Evolutionary conservation across 2,329 filamentous ascomycete genomes (phyloP), one percentile per base, ranked within the genome.

Genomic region (Xenoacremonium recifei): DNA sequence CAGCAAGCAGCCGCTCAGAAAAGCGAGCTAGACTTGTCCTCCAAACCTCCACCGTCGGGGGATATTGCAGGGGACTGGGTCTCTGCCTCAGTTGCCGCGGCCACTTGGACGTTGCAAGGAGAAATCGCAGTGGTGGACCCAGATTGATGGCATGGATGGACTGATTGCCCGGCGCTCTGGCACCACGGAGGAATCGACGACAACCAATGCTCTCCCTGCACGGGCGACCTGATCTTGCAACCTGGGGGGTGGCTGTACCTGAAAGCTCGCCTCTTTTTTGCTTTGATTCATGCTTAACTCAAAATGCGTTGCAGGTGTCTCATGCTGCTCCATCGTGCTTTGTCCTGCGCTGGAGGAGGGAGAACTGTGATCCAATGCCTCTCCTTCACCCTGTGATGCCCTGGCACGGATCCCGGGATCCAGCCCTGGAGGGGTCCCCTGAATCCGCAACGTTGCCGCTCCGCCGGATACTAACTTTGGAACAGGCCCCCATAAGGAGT

Each of bases 191-290:
- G 40, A 54, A 47, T 45, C 37, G 37, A 41, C 47, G 23, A 47
- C 43, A 44, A 41, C 54, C 54, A 57, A 57, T 56, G 37, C 31
- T n/a, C 42, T 36, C 44, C 43, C 16, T 45, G 53, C 54, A 37
- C n/a, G n/a, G n/a, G n/a, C n/a, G n/a, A n/a, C n/a, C n/a, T n/a
- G n/a, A n/a, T n/a, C n/a, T n/a, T n/a, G 47, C 53, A 15, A 15
- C n/a, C 17, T 15, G 29, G 6, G 29, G 13, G 29, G 10, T 32
- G 29, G 29, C 9, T 15, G 6, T 32, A 6, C 29, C 29, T 32
- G 9, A 15, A 6, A 32, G 29, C 23, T 13, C 9, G 23, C n/a
- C n/a, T 16, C 9, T 32, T 16, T 15, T 11, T 32, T 32, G 9
- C 29, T 34, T 34, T 20, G 16, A 19, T 18, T 34, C 17, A 34